Percentiles rank a stretch among this genome's conserved stretches.
phyloP scores from a whole-genome alignment of 2,329 filamentous ascomycete genomes.

The Lecanicillium sp. region DNA sequence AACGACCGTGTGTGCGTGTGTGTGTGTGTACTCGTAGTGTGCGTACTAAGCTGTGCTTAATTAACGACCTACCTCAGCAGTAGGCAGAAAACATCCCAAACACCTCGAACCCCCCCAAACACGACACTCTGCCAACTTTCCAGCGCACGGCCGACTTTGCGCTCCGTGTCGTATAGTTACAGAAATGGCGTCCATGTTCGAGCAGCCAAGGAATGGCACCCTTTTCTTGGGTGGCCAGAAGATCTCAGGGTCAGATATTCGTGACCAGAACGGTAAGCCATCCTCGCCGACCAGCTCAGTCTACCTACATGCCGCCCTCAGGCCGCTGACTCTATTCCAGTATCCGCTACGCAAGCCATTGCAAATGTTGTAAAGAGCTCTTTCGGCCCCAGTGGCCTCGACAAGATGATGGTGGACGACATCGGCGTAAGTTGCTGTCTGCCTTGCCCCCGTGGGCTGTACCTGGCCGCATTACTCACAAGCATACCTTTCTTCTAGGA shows the following conservation, averaged over 20 bases:
- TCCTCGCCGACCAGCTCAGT: constrained; percentile 4
- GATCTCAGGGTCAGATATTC: constrained; percentile 92
- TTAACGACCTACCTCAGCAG: neutral
- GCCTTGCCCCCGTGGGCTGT: constrained; percentile 1
- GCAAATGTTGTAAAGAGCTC: constrained; percentile 99
- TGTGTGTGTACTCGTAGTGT: too few relatives aligned
- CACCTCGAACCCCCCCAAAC: constrained; percentile 6
- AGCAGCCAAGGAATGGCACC: constrained; percentile 90
- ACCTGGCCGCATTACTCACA: constrained; percentile 12
- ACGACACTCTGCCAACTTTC: constrained; percentile 1
- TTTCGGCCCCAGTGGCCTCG: constrained; percentile 90
- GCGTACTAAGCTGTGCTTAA: too few relatives aligned
- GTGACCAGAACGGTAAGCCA: constrained; percentile 81
- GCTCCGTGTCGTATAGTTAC: constrained; percentile 4
- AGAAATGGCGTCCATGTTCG: constrained; percentile 88
- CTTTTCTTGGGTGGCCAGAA: constrained; percentile 96
- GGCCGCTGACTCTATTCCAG: constrained; percentile 11
- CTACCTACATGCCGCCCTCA: neutral
- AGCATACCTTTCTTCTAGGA: constrained; percentile 52
- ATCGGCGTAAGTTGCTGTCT: constrained; percentile 62
- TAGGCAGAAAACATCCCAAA: constrained; percentile 8
- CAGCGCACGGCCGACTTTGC: neutral
- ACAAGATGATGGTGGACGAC: constrained; percentile 99
- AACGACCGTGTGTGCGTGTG: too few relatives aligned
- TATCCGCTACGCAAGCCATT: constrained; percentile 78